Base-by-base conservation (phyloP, 805 yeast species). In the Nakazawaea anatomiae region DNA sequence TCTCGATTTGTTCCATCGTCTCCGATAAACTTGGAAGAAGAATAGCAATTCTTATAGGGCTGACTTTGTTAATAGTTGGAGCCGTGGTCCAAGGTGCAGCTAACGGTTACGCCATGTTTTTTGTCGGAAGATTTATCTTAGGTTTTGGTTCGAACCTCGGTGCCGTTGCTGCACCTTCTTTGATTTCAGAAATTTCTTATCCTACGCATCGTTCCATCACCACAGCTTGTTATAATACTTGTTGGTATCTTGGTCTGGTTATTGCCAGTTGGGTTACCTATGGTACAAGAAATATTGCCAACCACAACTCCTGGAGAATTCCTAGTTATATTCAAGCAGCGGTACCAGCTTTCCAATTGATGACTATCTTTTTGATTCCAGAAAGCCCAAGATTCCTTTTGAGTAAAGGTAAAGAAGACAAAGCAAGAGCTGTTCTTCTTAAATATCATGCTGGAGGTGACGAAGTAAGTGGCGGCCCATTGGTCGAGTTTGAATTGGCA, bases 31-130 rank as follows among this genome's bases (percentile, higher is more conserved):
- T 60, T 46, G 80, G 78, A 54, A 64, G 80, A 68, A 66, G 74
- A 61, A 66, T 53, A 72, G 72, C 72, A 71, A 74, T 84, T 36
- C 57, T 75, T 28, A 44, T 69, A 29, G 89, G 90, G 10, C 68
- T 79, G 44, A 18, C 71, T 18, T 69, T 81, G 44, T 77, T 83
- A 56, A 66, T 79, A 36, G 54, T 81, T 42, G 87, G 88, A 51
- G 76, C 82, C 25, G 58, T 75, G 38, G 68, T 85, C 38, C 85
- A 84, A 54, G 65, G 75, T 12, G 46, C 76, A 18, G 72, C 85
- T 10, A 45, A 45, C 5, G 44, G 51, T 5, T 52, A 57, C 35
- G 67, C 61, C 14, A 60, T 58, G 58, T 72, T 75, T 59, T 64
- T 77, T 32, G 73, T 60, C 18, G 60, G 77, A 0, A 70, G 85